Base-by-base conservation (phyloP, 345 rosid genomes). In the Ceriops zippeliana region DNA sequence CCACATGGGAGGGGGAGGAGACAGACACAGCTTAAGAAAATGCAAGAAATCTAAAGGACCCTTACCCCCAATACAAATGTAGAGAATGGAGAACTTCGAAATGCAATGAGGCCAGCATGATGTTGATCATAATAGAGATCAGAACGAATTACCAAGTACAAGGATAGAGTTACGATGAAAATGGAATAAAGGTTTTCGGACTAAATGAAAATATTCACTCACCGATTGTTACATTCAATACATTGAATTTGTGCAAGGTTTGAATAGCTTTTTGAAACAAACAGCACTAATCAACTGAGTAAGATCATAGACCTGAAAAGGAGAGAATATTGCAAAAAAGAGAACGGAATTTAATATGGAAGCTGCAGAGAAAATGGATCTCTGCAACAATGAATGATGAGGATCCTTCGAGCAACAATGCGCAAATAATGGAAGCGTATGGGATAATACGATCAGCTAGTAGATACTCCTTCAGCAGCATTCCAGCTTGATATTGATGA, bases 221-320 rank as follows among this genome's bases (percentile, higher is more conserved):
- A 89, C 98, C 96, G 81, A 58, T 92, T 90, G 74, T 89, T 90
- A 97, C 98, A 92, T 69, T 92, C 97, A 58, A 82, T 67, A 58
- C 84, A 81, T 65, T 92, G 89, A 28, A 79, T 51, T 72, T 87
- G 86, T 54, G 91, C 75, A 53, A 92, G 90, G 68, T 79, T 75
- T 61, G 81, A 47, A 67, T 85, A 92, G 30, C 85, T 65, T 82
- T 82, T 82, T 90, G 72, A 79, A 72, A 76, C 86, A 86, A 77
- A 82, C 74, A 62, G 75, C 74, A 73, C 97, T 90, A 69, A 86
- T 59, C 60, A 85, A 65, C 42, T 86, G 82, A 13, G 85, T 70
- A 63, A 89, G 84, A 81, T 90, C 97, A 77, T 87, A 87, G 19
- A 71, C 88, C 98, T 90, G 72, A 20, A 34, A 65, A 72, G 53